phyloP scores from a whole-genome alignment of 2,329 filamentous ascomycete species.

The Arthrinium phaeospermum region DNA sequence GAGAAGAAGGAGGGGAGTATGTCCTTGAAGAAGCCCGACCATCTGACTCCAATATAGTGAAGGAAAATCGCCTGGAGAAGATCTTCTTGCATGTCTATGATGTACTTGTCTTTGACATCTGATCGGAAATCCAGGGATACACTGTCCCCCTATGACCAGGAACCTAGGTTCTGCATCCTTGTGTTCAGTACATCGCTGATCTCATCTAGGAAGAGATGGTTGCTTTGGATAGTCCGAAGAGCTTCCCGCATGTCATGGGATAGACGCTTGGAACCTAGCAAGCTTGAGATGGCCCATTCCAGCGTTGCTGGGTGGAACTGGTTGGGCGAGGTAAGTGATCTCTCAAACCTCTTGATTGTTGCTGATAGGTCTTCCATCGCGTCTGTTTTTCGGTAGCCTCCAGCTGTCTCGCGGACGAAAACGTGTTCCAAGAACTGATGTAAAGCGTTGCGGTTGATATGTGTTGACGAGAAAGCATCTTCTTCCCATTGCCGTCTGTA shows the following conservation, averaged over 20 bases:
- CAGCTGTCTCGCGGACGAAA: no score
- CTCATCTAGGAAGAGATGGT: constrained; percentile 49
- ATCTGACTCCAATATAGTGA: constrained; percentile 54
- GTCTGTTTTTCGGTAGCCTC: no score
- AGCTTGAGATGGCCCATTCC: constrained; percentile 46
- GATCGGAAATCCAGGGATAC: constrained; percentile 49
- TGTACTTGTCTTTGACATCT: constrained; percentile 54
- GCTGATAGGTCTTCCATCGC: no score
- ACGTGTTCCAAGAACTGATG: no score
- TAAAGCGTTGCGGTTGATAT: no score
- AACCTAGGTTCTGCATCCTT: constrained; percentile 46
- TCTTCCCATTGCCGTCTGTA: no score
- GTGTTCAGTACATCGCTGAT: constrained; percentile 58
- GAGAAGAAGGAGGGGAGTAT: constrained; percentile 33
- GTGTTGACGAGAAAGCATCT: no score
- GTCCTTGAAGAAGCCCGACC: constrained; percentile 50
- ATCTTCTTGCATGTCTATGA: constrained; percentile 57
- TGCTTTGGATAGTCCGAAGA: constrained; percentile 49
- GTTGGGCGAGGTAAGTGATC: constrained; percentile 33
- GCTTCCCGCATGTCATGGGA: constrained; percentile 32
- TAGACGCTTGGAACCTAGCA: constrained; percentile 36
- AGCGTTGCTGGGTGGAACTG: constrained; percentile 44
- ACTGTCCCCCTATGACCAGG: constrained; percentile 53
- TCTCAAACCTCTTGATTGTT: constrained; percentile 35
- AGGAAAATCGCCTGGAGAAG: constrained; percentile 56